Conservation (phyloP, 352 stramenopile genomes). For the Phytopythium boreale region DNA sequence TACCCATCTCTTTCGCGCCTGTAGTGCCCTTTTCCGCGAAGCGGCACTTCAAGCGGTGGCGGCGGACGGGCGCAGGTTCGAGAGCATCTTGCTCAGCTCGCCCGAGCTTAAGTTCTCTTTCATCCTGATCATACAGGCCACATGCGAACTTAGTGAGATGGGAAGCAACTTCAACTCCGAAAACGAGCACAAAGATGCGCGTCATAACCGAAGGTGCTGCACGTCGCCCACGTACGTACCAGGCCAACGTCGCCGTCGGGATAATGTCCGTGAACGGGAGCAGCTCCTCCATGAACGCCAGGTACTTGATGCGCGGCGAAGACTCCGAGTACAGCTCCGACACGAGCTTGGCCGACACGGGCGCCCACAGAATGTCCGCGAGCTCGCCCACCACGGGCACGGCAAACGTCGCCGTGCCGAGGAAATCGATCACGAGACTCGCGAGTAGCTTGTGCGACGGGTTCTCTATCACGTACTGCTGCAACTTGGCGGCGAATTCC, state of each 20-base stretch:
- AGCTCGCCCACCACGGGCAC: constrained; percentile 87
- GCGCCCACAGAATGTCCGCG: constrained; percentile 92
- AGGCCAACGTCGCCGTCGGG: constrained; percentile 92
- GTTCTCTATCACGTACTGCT: constrained; percentile 51
- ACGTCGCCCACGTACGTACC: constrained; percentile 31
- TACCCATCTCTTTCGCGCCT: background rate
- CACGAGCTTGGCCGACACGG: constrained; percentile 87
- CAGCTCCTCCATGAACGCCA: constrained; percentile 78
- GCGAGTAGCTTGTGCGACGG: constrained; percentile 55
- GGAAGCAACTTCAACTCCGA: background rate
- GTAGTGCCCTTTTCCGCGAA: background rate
- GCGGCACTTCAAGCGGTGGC: constrained; percentile 2
- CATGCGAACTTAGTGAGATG: background rate
- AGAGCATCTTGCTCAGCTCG: constrained; percentile 29
- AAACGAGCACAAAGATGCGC: background rate
- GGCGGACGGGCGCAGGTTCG: constrained; percentile 1
- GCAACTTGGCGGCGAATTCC: constrained; percentile 26
- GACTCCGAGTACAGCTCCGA: constrained; percentile 89
- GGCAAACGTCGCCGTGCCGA: constrained; percentile 87
- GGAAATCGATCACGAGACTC: constrained; percentile 86
- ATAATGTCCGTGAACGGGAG: constrained; percentile 96
- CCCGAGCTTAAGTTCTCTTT: constrained; percentile 51
- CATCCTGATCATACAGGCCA: constrained; percentile 25
- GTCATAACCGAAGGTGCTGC: background rate
- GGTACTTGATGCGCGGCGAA: constrained; percentile 84